Percentiles rank a stretch among this genome's conserved stretches.
Conservation (phyloP, 2,329 filamentous ascomycete genomes). For the Exophiala phaeomuriformis region DNA sequence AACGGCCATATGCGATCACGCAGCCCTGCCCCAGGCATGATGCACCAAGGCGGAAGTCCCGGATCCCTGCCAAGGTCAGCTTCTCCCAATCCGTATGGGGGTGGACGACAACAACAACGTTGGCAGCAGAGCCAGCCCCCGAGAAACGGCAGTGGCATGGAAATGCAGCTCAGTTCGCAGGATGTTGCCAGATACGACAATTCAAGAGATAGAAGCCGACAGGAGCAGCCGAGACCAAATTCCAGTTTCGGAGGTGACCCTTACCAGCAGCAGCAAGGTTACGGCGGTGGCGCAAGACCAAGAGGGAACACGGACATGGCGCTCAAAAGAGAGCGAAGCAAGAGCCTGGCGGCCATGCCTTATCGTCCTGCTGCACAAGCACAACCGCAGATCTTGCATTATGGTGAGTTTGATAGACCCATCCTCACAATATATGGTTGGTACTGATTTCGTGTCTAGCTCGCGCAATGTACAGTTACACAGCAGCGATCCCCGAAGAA, state of each 20-base stretch:
- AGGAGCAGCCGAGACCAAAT: conserved; percentile 48
- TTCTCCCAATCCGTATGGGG: conserved; percentile 37
- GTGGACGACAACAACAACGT: conserved; percentile 32
- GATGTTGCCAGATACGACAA: conserved; percentile 51
- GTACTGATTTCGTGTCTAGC: conserved; percentile 47
- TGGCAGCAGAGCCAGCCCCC: conserved; percentile 1
- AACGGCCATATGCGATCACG: conserved; percentile 7
- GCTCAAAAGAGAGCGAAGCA: conserved; percentile 54
- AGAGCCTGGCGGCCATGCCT: conserved; percentile 66
- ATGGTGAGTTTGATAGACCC: conserved; percentile 60
- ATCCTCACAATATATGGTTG: not conserved
- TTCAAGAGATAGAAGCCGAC: conserved; percentile 40
- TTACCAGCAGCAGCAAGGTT: conserved; percentile 26
- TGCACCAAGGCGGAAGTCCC: conserved; percentile 9
- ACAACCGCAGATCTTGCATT: conserved; percentile 63
- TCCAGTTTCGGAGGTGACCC: conserved; percentile 48
- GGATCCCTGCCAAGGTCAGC: conserved; percentile 12
- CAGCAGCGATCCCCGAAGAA: conserved; percentile 91
- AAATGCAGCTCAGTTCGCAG: conserved; percentile 56
- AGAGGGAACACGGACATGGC: conserved; percentile 37
- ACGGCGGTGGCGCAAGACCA: conserved; percentile 25
- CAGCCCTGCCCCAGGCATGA: conserved; percentile 22
- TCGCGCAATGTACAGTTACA: conserved; percentile 87
- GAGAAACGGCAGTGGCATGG: conserved; percentile 47
- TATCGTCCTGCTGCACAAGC: conserved; percentile 26